Evolutionary conservation across 192 early-diverging fungal genomes (phyloP).

Genomic region (Backusella psychrophila): DNA sequence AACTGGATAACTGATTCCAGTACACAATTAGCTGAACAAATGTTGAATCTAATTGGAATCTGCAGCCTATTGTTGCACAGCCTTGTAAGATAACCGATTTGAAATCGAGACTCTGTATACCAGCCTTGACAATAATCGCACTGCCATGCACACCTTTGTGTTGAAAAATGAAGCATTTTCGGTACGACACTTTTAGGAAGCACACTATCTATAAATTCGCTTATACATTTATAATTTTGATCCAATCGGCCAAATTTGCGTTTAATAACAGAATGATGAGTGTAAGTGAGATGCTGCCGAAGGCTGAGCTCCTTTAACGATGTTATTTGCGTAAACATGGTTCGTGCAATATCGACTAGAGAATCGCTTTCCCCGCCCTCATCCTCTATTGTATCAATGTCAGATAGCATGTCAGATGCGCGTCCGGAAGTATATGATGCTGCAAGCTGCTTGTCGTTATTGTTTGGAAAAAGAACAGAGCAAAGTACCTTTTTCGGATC

Average conservation of each 20-base stretch:
- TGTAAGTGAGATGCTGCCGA: not conserved
- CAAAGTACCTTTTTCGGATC: not conserved
- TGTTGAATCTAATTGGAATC: conserved; percentile 18
- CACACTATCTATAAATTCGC: not conserved
- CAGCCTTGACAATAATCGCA: conserved; percentile 20
- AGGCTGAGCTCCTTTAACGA: not conserved
- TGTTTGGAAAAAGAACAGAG: not conserved
- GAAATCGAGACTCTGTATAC: conserved; percentile 11
- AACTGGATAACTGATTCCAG: not conserved
- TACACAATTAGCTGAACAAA: conserved; percentile 23
- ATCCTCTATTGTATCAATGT: not conserved
- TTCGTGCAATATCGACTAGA: not conserved
- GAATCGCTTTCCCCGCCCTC: not conserved
- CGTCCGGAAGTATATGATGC: not conserved
- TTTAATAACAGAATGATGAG: not conserved
- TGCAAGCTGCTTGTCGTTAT: not conserved
- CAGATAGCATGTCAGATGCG: not conserved
- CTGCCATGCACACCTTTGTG: not conserved
- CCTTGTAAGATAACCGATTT: conserved; percentile 23
- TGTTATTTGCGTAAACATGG: not conserved
- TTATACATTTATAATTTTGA: not conserved
- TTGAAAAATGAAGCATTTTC: not conserved
- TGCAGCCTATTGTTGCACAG: conserved; percentile 22
- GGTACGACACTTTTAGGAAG: conserved; percentile 17
- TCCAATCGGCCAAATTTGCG: not conserved